Conservation (phyloP, 371 early-diverging fungal species). For the Mucor saturninus region DNA sequence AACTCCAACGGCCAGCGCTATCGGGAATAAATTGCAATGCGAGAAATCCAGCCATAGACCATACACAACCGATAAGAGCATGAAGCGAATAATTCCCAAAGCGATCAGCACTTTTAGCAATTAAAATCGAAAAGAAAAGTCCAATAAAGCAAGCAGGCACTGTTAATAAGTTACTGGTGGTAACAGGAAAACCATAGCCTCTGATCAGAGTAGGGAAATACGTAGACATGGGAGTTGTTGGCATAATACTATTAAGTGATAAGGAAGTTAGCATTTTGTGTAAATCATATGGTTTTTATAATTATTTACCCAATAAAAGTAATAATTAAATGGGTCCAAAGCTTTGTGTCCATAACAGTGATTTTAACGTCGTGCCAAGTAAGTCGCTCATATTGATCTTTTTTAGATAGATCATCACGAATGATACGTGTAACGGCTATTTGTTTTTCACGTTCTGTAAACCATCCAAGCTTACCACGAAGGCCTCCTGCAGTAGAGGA, state of each 20-base stretch:
- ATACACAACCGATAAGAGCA: constrained; percentile 41
- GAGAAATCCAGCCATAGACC: constrained; percentile 46
- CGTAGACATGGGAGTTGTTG: constrained; percentile 45
- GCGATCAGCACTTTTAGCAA: constrained; percentile 52
- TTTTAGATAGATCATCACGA: constrained; percentile 56
- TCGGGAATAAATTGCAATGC: constrained; percentile 47
- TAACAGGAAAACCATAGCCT: constrained; percentile 51
- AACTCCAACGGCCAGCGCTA: constrained; percentile 39
- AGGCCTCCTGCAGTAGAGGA: constrained; percentile 40
- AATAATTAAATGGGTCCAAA: constrained; percentile 49
- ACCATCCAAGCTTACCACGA: constrained; percentile 44
- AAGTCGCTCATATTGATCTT: constrained; percentile 37
- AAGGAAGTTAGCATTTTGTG: background rate
- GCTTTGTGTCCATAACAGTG: constrained; percentile 44
- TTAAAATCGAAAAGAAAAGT: constrained; percentile 45
- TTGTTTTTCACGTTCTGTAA: constrained; percentile 43
- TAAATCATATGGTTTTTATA: background rate
- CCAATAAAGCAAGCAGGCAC: constrained; percentile 51
- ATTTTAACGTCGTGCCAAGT: constrained; percentile 40
- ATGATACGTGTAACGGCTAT: constrained; percentile 62
- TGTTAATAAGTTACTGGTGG: constrained; percentile 59
- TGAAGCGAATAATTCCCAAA: constrained; percentile 53
- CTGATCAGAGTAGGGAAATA: constrained; percentile 60
- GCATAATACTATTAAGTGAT: constrained; percentile 40
- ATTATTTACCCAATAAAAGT: constrained; percentile 48